These are phyloP conservation scores for Juglanconis sp. DNA, from an alignment of 2,329 filamentous ascomycete genomes.

Conservation along the genomic window DNA sequence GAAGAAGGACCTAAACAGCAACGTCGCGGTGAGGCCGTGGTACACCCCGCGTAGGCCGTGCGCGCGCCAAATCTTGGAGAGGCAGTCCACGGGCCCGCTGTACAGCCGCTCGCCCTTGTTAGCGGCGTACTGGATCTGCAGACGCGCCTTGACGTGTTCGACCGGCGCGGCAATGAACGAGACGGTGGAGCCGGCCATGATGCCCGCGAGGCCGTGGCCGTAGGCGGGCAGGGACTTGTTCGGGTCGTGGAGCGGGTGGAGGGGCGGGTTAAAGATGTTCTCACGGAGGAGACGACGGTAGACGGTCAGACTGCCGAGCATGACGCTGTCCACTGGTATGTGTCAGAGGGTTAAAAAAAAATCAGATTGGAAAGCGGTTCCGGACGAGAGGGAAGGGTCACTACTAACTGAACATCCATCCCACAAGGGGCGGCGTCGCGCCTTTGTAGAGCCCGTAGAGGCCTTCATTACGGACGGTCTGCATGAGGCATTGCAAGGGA, in stretches of 20 bases:
- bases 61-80: constrained; percentile 61
- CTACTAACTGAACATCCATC: constrained; percentile 74
- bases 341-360: background rate
- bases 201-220: constrained; percentile 84
- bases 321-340: constrained; percentile 66
- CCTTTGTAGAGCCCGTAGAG: constrained; percentile 88
- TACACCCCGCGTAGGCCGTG: constrained; percentile 82
- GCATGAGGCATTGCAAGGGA: constrained; percentile 77
- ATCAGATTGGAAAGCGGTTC: background rate
- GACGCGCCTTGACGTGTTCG: constrained; percentile 83
- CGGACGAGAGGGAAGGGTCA: background rate
- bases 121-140: constrained; percentile 91
- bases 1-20: constrained; percentile 89
- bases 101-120: constrained; percentile 76
- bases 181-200: constrained; percentile 84
- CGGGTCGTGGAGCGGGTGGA: constrained; percentile 31
- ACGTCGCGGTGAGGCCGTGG: constrained; percentile 78
- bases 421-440: constrained; percentile 83
- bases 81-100: constrained; percentile 81
- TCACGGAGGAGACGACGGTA: constrained; percentile 83
- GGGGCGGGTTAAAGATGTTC: constrained; percentile 65
- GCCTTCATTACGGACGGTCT: constrained; percentile 84
- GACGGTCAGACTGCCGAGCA: constrained; percentile 88
- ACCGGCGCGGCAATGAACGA: constrained; percentile 90
- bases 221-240: constrained; percentile 61